phyloP scores from a whole-genome alignment of 2,329 filamentous ascomycete species.

The Davidsoniella neocaledoniae region DNA sequence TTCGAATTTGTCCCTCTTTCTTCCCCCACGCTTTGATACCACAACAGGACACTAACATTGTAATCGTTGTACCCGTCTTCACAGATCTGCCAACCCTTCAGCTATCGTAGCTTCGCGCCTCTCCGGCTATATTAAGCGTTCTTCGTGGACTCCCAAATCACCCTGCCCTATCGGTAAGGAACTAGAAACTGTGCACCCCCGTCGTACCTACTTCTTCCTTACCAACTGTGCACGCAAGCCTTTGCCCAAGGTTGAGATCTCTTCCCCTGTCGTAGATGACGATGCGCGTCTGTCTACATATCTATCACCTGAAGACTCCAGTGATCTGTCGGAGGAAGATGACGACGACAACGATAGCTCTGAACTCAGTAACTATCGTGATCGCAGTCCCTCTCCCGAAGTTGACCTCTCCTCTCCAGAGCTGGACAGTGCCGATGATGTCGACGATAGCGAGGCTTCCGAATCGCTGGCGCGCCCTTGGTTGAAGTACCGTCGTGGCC shows the following conservation, averaged over 20 bases:
- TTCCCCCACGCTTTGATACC: slow-evolving; percentile 7
- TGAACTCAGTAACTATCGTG: slow-evolving; percentile 27
- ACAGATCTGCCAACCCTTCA: slow-evolving; percentile 83
- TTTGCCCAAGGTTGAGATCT: slow-evolving; percentile 37
- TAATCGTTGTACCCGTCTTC: slow-evolving; percentile 8
- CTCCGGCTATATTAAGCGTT: slow-evolving; percentile 73
- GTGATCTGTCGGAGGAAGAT: slow-evolving; percentile 16
- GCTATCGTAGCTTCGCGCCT: slow-evolving; percentile 90
- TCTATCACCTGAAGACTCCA: slow-evolving; percentile 73
- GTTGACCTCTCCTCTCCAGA: slow-evolving; percentile 79
- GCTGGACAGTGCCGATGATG: slow-evolving; percentile 44
- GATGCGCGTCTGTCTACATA: slow-evolving; percentile 28
- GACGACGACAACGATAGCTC: slow-evolving; percentile 50
- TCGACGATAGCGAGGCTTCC: slow-evolving; percentile 34
- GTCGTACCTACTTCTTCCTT: slow-evolving; percentile 91
- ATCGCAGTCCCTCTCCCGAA: slow-evolving; percentile 80
- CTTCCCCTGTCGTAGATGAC: neutral
- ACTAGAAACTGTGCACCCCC: slow-evolving; percentile 78
- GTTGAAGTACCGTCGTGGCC: slow-evolving; percentile 24
- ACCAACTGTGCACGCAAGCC: slow-evolving; percentile 74
- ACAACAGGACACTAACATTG: neutral
- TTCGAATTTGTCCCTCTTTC: neutral
- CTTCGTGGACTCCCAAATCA: slow-evolving; percentile 58
- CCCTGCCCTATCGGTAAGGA: slow-evolving; percentile 88
- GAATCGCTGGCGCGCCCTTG: slow-evolving; percentile 31